phyloP scores from a whole-genome alignment of 306 rosid genomes.

The Ammopiptanthus mongolicus region DNA sequence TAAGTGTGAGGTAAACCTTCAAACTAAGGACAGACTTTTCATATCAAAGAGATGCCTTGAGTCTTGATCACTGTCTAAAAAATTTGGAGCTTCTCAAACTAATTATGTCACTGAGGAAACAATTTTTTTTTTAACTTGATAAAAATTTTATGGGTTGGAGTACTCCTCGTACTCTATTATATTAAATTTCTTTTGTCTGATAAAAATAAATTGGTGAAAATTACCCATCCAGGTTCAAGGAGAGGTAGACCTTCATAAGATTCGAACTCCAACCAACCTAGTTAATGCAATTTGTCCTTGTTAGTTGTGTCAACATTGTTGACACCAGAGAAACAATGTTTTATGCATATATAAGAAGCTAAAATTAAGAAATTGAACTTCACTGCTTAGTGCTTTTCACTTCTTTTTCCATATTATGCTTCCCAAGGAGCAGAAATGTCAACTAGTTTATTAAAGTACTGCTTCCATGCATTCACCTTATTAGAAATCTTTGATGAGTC shows the following conservation, averaged over 20 bases:
- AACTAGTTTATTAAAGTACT: background rate
- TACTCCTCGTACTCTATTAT: too few relatives aligned
- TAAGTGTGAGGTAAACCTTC: background rate
- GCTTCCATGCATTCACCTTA: background rate
- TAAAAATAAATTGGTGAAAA: too few relatives aligned
- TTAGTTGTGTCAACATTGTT: too few relatives aligned
- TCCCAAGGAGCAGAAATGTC: background rate
- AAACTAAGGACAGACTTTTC: background rate
- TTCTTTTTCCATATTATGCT: background rate
- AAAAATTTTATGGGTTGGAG: too few relatives aligned
- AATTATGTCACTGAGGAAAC: background rate
- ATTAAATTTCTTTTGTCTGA: too few relatives aligned
- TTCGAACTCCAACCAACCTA: too few relatives aligned
- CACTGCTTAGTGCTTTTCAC: background rate
- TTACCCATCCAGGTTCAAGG: too few relatives aligned
- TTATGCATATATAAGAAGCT: background rate
- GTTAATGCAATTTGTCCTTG: too few relatives aligned
- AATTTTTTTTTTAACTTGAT: background rate
- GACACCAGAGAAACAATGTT: background rate
- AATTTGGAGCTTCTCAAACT: background rate
- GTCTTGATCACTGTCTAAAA: background rate
- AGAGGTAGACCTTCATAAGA: too few relatives aligned
- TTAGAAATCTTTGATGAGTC: constrained; percentile 9
- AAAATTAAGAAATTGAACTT: background rate
- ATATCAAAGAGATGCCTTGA: background rate